Conservation (phyloP, 2,329 filamentous ascomycete species). For the Aphanoascus verrucosus region DNA sequence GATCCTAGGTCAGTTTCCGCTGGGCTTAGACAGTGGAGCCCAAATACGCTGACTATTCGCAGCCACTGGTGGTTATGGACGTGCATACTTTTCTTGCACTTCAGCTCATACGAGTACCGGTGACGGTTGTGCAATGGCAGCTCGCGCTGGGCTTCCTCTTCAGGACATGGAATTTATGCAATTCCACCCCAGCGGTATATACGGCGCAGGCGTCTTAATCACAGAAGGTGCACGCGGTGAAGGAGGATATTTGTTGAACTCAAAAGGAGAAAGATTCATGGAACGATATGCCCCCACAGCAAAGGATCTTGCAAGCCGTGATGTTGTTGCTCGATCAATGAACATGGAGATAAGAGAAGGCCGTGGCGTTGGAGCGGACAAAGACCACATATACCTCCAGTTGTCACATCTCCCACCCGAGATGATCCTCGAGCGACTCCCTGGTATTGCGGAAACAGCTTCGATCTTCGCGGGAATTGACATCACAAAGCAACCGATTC, state of each 20-base stretch:
- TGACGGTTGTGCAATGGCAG: conserved; percentile 90
- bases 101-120: conserved; percentile 86
- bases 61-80: conserved; percentile 80
- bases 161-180: conserved; percentile 92
- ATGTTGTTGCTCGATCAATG: conserved; percentile 85
- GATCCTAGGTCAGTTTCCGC: conserved; percentile 37
- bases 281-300: conserved; percentile 84
- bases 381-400: conserved; percentile 88
- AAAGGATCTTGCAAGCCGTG: conserved; percentile 80
- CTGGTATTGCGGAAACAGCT: conserved; percentile 85
- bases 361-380: conserved; percentile 77
- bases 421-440: conserved; percentile 75
- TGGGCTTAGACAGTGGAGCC: neutral
- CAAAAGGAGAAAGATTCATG: conserved; percentile 88
- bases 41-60: conserved; percentile 31
- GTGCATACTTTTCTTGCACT: conserved; percentile 86
- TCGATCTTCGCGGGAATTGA: conserved; percentile 85
- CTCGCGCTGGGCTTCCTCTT: conserved; percentile 78
- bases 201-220: conserved; percentile 82
- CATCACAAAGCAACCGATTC: conserved; percentile 78
- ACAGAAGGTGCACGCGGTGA: conserved; percentile 86
- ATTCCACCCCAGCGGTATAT: conserved; percentile 90
- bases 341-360: conserved; percentile 86
- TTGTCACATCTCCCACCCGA: conserved; percentile 77
- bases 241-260: conserved; percentile 83